Conservation (phyloP, 1,139 yeast species). For the Lodderomyces metapsilosis region DNA sequence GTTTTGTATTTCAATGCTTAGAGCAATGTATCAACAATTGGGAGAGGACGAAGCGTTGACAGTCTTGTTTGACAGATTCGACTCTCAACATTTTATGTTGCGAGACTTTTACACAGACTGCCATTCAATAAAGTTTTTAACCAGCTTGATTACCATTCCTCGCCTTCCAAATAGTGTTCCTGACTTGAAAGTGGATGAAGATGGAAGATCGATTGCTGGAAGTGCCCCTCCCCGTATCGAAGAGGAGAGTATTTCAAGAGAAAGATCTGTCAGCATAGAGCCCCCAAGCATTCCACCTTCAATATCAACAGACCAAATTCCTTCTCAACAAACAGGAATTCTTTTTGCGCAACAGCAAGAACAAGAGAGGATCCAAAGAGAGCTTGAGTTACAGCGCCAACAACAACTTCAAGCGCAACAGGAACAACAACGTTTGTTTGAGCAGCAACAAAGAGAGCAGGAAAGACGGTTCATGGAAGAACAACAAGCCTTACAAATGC, state of each 20-base stretch:
- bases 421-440: constrained; percentile 62
- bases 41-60: constrained; percentile 76
- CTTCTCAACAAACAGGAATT: constrained; percentile 50
- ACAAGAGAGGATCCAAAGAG: constrained; percentile 68
- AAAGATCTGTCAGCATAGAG: constrained; percentile 32
- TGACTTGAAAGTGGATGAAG: constrained; percentile 56
- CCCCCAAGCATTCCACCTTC: constrained; percentile 30
- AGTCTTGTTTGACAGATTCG: constrained; percentile 71
- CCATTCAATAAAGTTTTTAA: constrained; percentile 77
- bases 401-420: constrained; percentile 47
- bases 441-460: constrained; percentile 75
- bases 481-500: constrained; percentile 67
- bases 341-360: constrained; percentile 55
- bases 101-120: constrained; percentile 90
- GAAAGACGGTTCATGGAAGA: constrained; percentile 40
- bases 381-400: constrained; percentile 46
- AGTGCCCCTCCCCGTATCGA: constrained; percentile 17
- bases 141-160: constrained; percentile 85
- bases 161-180: constrained; percentile 68
- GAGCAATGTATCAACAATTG: constrained; percentile 80
- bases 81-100: constrained; percentile 75
- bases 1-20: constrained; percentile 84
- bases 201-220: constrained; percentile 30
- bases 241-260: constrained; percentile 29
- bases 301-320: constrained; percentile 43